Base-by-base conservation (phyloP, 1,284 basidiomycete genomes). In the Leccinum fallax region DNA sequence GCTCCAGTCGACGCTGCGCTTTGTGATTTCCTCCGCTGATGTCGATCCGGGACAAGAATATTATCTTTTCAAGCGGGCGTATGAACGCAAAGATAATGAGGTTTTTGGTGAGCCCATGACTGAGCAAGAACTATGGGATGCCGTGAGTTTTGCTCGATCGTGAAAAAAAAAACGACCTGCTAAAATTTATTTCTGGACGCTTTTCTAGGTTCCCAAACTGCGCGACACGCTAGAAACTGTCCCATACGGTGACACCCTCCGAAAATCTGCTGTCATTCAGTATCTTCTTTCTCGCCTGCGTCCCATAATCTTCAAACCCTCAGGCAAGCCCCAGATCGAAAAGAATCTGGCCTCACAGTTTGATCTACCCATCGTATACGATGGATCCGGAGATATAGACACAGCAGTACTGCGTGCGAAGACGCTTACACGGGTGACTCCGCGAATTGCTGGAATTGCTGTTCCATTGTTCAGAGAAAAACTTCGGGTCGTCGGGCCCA, bases 341-440 rank as follows among this genome's bases (percentile, higher is more conserved):
- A 53, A 15, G 30, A 34, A 53, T n/a, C 52, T 60, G 46, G 49
- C n/a, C 3, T 40, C 28, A 3, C 48, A 49, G 28, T 28, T 2
- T 24, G 55, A 61, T 21, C 24, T 56, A 21, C 36, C 19, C 21
- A 34, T 62, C 13, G 59, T 70, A 8, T 69, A 76, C 6, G 67
- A 72, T 1, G 78, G 36, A 38, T 38, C 53, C 16, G 16, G 79
- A 0, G 83, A 85, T 63, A 73, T 78, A 4, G 88, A 90, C 65
- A 66, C 83, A 2, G 80, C 78, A 1, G 82, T 88, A 4, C 74
- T 89, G 11, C 81, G 78, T 16, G 1, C 1, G 7, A 46, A 43
- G 82, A 55, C 74, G 19, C 74, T 76, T 2, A 89, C 87, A 0
- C 82, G 83, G 57, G 86, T 90, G 3, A 90, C 88, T 0, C 83